Percentiles rank a stretch among this genome's conserved stretches.
Evolutionary conservation across 805 yeast species (phyloP).

Genomic region (Debaryomyces castellii): DNA sequence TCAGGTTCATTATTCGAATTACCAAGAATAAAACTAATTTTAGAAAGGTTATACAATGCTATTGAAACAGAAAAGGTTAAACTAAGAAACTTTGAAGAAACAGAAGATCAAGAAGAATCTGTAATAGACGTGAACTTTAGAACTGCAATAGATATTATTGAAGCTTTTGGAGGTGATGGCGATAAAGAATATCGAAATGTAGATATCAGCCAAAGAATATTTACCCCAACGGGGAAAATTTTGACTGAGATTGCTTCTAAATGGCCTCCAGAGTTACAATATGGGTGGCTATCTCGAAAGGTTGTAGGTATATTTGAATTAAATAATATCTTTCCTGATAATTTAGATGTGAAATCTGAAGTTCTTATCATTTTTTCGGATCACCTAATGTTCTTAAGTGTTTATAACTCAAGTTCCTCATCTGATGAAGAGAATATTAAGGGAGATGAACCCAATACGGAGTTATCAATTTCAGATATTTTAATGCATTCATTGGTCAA

Average conservation of each 20-base stretch:
- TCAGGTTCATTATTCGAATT: constrained; percentile 67
- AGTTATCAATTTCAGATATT: constrained; percentile 71
- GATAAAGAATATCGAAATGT: constrained; percentile 15
- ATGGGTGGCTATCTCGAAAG: constrained; percentile 84
- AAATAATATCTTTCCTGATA: constrained; percentile 16
- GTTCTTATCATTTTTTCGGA: constrained; percentile 82
- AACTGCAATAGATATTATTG: constrained; percentile 63
- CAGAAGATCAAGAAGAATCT: constrained; percentile 22
- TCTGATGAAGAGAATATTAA: neutral
- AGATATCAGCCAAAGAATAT: constrained; percentile 53
- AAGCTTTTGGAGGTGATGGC: constrained; percentile 68
- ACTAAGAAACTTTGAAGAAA: constrained; percentile 14
- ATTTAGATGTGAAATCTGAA: constrained; percentile 27
- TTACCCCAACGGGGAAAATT: constrained; percentile 89
- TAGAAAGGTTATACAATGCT: constrained; percentile 57
- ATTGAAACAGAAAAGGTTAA: constrained; percentile 42
- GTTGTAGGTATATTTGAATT: constrained; percentile 72
- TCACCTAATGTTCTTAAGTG: constrained; percentile 61
- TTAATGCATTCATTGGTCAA: constrained; percentile 89
- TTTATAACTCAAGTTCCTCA: constrained; percentile 15
- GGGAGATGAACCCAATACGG: constrained; percentile 39
- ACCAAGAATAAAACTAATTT: constrained; percentile 64
- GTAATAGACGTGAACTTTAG: constrained; percentile 43
- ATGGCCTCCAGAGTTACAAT: constrained; percentile 87
- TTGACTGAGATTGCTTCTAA: constrained; percentile 77